Base-by-base conservation (phyloP, 2,329 filamentous ascomycete species). In the Exophiala lecanii-corni region DNA sequence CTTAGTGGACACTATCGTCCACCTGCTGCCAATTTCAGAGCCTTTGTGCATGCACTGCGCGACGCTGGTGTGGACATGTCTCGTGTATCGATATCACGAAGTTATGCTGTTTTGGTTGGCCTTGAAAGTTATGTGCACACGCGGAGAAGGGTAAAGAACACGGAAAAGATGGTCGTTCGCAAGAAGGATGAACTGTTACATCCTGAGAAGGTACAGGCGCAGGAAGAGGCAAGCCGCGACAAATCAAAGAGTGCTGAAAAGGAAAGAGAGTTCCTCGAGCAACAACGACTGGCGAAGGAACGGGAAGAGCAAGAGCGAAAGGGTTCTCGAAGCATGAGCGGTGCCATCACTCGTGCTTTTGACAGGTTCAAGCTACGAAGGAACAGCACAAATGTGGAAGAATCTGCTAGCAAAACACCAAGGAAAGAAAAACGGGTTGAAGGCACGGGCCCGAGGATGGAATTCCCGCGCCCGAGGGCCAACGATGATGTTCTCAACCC, bases 31-130 rank as follows among this genome's bases (percentile, higher is more conserved):
- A 94, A 91, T 59, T 94, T 95, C 59, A 79, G 84, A 20, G 81
- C 83, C 1, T 94, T 95, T 57, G 76, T 94, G 2, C 78, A 81
- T 49, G 81, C 74, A 6, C 71, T 96, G 3, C 79, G 81, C 54
- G 79, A 82, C 1, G 76, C 76, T 21, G 84, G 84, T 1, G 88
- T 84, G 1, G 89, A 96, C 62, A 85, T 89, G 77, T 79, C 75
- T 10, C 81, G 78, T 18, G 81, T 94, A 9, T 84, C 81, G 13
- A 85, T 94, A 34, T 87, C 82, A 31, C 82, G 88, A 55, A 84
- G 83, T 2, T 95, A 94, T 59, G 82, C 85, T 0, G 80, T 94
- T 1, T 72, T 95, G 1, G 76, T 89, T 1, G 89, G 89, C 0
- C 71, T 95, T 3, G 89, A 95, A 68, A 76, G 81, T 10, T 95